These are phyloP conservation scores for Usnea hakonensis DNA, from an alignment of 495 filamentous ascomycete species.

Conservation along the genomic window DNA sequence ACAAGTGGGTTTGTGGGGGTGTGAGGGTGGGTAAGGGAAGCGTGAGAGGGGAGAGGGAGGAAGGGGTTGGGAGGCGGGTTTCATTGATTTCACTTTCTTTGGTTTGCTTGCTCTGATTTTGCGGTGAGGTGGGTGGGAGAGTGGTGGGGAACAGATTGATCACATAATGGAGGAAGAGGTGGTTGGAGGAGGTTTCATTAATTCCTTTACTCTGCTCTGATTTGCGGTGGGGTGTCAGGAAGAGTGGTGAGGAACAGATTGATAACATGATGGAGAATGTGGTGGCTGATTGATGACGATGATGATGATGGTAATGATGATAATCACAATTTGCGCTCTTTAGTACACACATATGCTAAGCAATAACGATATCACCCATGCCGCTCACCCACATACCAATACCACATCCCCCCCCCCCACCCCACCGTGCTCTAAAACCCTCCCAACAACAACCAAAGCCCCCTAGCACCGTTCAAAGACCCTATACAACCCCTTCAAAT, in stretches of 20 bases:
- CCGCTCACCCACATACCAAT: background rate
- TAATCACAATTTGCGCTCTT: background rate
- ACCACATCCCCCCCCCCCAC: background rate
- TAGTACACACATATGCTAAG: background rate
- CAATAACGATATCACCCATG: background rate
- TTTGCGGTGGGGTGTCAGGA: background rate
- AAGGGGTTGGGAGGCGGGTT: background rate
- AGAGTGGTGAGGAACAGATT: background rate
- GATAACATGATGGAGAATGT: background rate
- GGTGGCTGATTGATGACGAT: background rate
- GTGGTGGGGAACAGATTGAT: background rate
- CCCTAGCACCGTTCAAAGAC: slow-evolving; percentile 93
- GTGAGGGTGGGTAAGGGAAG: background rate
- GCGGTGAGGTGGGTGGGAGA: background rate
- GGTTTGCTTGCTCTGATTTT: too few relatives aligned
- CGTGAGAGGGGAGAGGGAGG: background rate
- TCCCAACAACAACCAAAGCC: background rate
- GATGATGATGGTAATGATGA: background rate
- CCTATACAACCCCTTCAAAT: slow-evolving; percentile 88
- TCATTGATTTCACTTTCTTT: background rate
- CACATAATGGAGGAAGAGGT: background rate
- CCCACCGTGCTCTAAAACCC: background rate
- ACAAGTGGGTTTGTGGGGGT: background rate
- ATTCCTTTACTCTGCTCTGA: background rate
- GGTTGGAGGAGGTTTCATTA: background rate